phyloP scores from a whole-genome alignment of 192 early-diverging fungal species.

The Umbelopsis ramanniana region DNA sequence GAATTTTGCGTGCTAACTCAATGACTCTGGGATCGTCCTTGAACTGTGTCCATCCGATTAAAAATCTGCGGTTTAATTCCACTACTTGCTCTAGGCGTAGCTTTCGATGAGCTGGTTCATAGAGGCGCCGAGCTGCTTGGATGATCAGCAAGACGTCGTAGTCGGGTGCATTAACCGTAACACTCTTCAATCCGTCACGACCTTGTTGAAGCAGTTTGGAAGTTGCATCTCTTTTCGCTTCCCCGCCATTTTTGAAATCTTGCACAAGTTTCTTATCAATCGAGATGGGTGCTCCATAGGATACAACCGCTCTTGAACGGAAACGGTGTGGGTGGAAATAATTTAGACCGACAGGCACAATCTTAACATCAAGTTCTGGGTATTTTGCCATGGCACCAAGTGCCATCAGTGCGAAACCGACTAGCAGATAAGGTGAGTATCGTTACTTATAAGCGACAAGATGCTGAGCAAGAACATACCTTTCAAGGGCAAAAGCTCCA shows the following conservation, averaged over 20 bases:
- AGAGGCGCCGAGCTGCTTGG: constrained; percentile 82
- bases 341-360: constrained; percentile 88
- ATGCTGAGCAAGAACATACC: constrained; percentile 38
- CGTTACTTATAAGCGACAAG: neutral
- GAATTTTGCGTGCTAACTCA: constrained; percentile 70
- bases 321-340: constrained; percentile 96
- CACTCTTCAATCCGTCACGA: constrained; percentile 75
- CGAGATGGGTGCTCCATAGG: constrained; percentile 89
- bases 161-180: constrained; percentile 93
- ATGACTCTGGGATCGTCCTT: constrained; percentile 78
- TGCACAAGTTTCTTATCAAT: constrained; percentile 78
- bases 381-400: constrained; percentile 87
- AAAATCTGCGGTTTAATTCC: constrained; percentile 88
- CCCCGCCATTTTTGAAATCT: constrained; percentile 81
- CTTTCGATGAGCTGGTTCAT: constrained; percentile 81
- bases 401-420: constrained; percentile 80
- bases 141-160: constrained; percentile 84
- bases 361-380: constrained; percentile 82
- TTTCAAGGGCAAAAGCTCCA: constrained; percentile 95
- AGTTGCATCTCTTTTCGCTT: constrained; percentile 79
- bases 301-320: constrained; percentile 93
- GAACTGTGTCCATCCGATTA: constrained; percentile 79
- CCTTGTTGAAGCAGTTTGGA: constrained; percentile 72
- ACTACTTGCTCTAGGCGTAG: constrained; percentile 84
- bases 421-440: constrained; percentile 36